phyloP scores from a whole-genome alignment of 208 protist genomes.

The Sergeia podlipaevii region DNA sequence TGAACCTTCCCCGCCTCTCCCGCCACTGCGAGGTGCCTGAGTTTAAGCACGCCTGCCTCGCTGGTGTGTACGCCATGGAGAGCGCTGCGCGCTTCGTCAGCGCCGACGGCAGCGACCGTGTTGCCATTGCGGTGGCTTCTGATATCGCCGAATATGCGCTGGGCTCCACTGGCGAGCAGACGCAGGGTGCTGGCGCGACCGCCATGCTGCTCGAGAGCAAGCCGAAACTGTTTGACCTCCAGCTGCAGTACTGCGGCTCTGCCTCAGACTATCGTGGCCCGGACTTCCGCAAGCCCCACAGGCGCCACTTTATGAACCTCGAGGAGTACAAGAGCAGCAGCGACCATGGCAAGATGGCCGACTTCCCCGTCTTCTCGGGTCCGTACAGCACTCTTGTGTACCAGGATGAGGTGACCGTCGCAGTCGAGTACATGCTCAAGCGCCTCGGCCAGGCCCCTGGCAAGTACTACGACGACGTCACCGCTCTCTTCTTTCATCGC shows the following conservation, averaged over 20 bases:
- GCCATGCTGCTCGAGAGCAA: conserved; percentile 81
- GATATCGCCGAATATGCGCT: conserved; percentile 90
- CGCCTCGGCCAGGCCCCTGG: conserved; percentile 53
- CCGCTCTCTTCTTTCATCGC: conserved; percentile 89
- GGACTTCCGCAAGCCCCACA: conserved; percentile 90
- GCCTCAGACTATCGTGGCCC: conserved; percentile 87
- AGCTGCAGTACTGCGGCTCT: conserved; percentile 70
- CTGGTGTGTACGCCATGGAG: conserved; percentile 88
- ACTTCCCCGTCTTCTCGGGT: conserved; percentile 91
- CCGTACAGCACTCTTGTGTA: conserved; percentile 90
- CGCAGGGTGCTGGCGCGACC: conserved; percentile 81
- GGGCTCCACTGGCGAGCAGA: conserved; percentile 88
- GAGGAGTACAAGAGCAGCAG: conserved; percentile 65
- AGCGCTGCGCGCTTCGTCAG: conserved; percentile 66
- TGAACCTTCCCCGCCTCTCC: conserved; percentile 66
- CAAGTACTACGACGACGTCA: conserved; percentile 85
- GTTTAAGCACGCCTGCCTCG: conserved; percentile 93
- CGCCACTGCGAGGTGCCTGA: conserved; percentile 89
- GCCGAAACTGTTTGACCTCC: conserved; percentile 71
- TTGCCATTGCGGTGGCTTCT: conserved; percentile 85
- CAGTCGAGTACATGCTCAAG: conserved; percentile 85
- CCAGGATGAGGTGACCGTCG: conserved; percentile 82
- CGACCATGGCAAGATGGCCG: conserved; percentile 75
- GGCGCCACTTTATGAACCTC: conserved; percentile 81
- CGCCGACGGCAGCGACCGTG: conserved; percentile 56